Base-by-base conservation (phyloP, 257 asterid genomes). In the Jacaranda copaia region DNA sequence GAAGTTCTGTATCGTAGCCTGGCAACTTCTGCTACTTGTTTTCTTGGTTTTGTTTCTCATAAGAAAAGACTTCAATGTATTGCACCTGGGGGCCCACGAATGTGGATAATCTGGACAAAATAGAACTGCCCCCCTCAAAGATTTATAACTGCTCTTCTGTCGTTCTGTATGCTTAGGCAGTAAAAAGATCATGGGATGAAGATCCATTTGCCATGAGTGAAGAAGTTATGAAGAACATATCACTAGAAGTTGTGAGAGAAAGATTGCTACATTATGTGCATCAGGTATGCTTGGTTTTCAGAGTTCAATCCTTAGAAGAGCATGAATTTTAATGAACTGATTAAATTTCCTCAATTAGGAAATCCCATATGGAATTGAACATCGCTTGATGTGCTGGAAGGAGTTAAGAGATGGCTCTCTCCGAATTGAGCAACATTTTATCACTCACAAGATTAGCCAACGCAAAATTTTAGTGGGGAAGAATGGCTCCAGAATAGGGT, bases 181-280 rank as follows among this genome's bases (percentile, higher is more conserved):
- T 93, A 38, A 76, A 87, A 87, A 91, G 93, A 79, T 96, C 93
- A 4, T 95, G 97, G 99, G 99, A 95, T 68, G 99, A 95, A 86
- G 97, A 91, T 87, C 97, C 99, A 35, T 88, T 89, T 49, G 77
- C 84, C 75, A 87, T 91, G 93, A 93, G 91, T 55, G 99, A 95
- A 82, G 97, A 95, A 86, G 86, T 86, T 59, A 91, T 93, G 99
- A 95, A 95, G 90, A 91, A 91, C 75, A 88, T 95, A 82, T 91
- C 99, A 15, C 81, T 95, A 43, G 99, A 95, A 83, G 83, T 95
- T 57, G 99, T 93, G 61, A 84, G 97, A 74, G 99, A 95, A 77
- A 95, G 80, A 83, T 78, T 95, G 83, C 77, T 93, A 12, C 96
- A 95, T 79, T 77, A 93, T 81, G 93, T 93, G 79, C 99, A 95